Evolutionary conservation across 176 grass and related monocot species (phyloP).

Genomic region (Oryza longistaminata): DNA sequence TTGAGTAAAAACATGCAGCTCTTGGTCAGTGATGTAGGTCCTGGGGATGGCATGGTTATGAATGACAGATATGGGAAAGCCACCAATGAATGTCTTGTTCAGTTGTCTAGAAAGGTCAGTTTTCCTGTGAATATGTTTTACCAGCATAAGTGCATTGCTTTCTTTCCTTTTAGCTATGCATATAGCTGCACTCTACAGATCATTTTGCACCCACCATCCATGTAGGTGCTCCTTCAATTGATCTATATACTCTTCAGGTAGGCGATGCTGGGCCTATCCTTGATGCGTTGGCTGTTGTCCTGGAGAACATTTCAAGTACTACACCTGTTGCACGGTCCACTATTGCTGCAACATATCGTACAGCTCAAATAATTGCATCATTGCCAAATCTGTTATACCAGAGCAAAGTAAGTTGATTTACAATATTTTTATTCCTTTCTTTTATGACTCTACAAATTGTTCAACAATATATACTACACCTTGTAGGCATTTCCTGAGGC

Average conservation of each 20-base stretch:
- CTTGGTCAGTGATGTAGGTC: constrained; percentile 25
- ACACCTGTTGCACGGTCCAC: constrained; percentile 64
- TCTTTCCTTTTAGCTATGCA: constrained; percentile 6
- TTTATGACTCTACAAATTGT: not conserved
- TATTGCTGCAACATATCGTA: constrained; percentile 81
- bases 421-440: constrained; percentile 14
- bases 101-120: constrained; percentile 76
- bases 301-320: constrained; percentile 80
- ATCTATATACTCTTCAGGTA: constrained; percentile 54
- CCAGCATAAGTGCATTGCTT: not conserved
- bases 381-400: constrained; percentile 78
- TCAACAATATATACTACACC: constrained; percentile 27
- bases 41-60: constrained; percentile 50
- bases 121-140: constrained; percentile 30
- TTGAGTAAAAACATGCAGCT: constrained; percentile 84
- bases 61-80: constrained; percentile 60
- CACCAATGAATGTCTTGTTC: constrained; percentile 80
- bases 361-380: constrained; percentile 81
- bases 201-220: constrained; percentile 16
- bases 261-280: constrained; percentile 95
- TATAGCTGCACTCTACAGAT: constrained; percentile 12
- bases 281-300: constrained; percentile 80
- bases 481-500: constrained; percentile 86
- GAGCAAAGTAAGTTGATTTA: constrained; percentile 68
- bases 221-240: constrained; percentile 4